phyloP scores from a whole-genome alignment of 176 grass and related monocot genomes.

The Microstegium vimineum region DNA sequence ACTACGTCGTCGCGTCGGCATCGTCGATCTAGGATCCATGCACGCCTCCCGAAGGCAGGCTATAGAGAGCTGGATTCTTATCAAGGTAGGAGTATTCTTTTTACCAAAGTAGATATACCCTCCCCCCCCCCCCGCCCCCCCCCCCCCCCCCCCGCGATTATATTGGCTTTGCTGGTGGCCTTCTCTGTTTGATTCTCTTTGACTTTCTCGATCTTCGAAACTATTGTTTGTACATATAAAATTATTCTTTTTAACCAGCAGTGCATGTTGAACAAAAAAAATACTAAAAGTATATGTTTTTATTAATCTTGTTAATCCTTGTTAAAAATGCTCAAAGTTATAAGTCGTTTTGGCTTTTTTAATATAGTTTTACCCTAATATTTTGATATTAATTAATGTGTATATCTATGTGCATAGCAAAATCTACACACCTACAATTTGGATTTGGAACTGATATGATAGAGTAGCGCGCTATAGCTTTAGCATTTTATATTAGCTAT shows the following conservation, averaged over 20 bases:
- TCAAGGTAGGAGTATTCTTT: slow-evolving; percentile 44
- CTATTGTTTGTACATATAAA: not conserved
- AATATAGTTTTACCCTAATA: not conserved
- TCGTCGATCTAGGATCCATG: slow-evolving; percentile 18
- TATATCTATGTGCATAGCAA: no score
- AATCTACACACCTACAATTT: no score
- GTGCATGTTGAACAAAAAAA: not conserved
- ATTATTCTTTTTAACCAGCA: not conserved
- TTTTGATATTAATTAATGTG: not conserved
- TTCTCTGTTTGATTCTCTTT: not conserved
- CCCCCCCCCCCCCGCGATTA: not conserved
- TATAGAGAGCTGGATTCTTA: slow-evolving; percentile 34
- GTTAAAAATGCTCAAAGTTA: not conserved
- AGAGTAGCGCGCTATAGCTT: no score
- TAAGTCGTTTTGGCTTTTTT: not conserved
- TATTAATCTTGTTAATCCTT: not conserved
- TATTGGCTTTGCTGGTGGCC: not conserved
- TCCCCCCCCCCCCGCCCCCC: no score
- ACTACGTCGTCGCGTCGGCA: not conserved
- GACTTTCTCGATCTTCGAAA: not conserved
- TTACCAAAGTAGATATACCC: not conserved
- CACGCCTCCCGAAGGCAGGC: slow-evolving; percentile 21
- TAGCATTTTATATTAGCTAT: no score
- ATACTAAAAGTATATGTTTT: not conserved
- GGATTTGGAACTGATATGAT: not conserved